phyloP scores from a whole-genome alignment of 805 yeast genomes.

The Nematodospora valgi region DNA sequence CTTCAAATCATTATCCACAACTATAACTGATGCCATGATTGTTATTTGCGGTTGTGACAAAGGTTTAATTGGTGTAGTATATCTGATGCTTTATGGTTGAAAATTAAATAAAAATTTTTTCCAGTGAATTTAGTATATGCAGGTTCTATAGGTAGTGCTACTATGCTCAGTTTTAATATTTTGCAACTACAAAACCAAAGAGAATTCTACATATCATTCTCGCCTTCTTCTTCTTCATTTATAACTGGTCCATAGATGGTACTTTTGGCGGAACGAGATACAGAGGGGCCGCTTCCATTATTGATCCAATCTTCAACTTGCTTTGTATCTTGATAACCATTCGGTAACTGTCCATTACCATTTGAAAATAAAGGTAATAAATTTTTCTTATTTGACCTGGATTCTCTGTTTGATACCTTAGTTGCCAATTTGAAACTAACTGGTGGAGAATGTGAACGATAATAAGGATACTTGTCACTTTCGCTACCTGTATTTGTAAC shows the following conservation, averaged over 20 bases:
- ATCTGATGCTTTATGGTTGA: not conserved
- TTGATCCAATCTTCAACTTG: conserved; percentile 11
- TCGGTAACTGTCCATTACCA: conserved; percentile 3
- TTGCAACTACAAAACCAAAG: too few species aligned
- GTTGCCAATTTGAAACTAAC: conserved; percentile 7
- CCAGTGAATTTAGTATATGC: conserved; percentile 2
- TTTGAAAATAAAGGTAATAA: not conserved
- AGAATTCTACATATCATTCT: too few species aligned
- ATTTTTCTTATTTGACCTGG: not conserved
- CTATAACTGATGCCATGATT: conserved; percentile 39
- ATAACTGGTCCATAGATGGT: conserved; percentile 12
- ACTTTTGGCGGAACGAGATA: not conserved
- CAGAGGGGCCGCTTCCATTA: not conserved
- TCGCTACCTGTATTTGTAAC: not conserved
- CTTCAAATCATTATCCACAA: conserved; percentile 40
- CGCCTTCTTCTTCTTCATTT: conserved; percentile 13
- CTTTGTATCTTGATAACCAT: conserved; percentile 8
- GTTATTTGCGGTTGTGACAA: conserved; percentile 1
- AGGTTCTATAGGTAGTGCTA: conserved; percentile 3
- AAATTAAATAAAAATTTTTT: conserved; percentile 3
- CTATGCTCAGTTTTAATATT: too few species aligned
- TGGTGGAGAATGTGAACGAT: conserved; percentile 11
- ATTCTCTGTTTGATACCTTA: too few species aligned
- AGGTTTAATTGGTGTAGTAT: too few species aligned
- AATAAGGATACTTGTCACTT: not conserved